phyloP scores from a whole-genome alignment of 768 basidiomycete genomes.

The Boletus fagicola region DNA sequence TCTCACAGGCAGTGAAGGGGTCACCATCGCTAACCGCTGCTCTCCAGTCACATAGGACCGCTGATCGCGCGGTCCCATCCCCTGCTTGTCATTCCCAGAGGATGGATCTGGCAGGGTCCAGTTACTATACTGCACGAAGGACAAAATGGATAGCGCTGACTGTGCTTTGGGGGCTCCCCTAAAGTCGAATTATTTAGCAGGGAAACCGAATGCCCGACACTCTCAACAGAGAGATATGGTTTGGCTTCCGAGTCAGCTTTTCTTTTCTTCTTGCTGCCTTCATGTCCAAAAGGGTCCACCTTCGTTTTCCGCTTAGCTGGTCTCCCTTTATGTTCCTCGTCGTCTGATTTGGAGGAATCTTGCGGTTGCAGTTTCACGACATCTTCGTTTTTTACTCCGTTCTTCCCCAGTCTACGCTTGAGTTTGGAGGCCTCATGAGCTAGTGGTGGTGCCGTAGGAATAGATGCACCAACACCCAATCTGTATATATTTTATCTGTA shows the following conservation, averaged over 20 bases:
- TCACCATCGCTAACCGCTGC: background rate
- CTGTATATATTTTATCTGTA: conserved; percentile 36
- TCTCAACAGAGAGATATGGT: background rate
- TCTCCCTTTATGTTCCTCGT: conserved; percentile 56
- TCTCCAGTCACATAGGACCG: background rate
- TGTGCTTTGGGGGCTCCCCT: conserved; percentile 1
- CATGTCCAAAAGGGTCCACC: conserved; percentile 53
- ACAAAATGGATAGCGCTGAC: conserved; percentile 14
- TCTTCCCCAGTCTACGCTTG: conserved; percentile 54
- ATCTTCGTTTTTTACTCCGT: conserved; percentile 45
- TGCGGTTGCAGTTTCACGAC: conserved; percentile 35
- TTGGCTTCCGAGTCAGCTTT: conserved; percentile 27
- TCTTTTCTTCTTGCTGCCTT: conserved; percentile 44
- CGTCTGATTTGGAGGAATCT: conserved; percentile 35
- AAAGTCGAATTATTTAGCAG: background rate
- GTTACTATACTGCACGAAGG: conserved; percentile 1
- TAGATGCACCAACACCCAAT: conserved; percentile 70
- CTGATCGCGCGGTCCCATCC: background rate
- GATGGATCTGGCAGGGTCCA: conserved; percentile 3
- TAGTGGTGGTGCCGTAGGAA: conserved; percentile 46
- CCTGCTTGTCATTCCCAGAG: conserved; percentile 7
- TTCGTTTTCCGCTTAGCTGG: conserved; percentile 59
- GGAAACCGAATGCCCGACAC: background rate
- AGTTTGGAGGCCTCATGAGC: conserved; percentile 60
- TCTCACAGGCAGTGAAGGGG: conserved; percentile 2